Evolutionary conservation across 2,329 filamentous ascomycete species (phyloP).

Genomic region (Aspergillus tanneri): DNA sequence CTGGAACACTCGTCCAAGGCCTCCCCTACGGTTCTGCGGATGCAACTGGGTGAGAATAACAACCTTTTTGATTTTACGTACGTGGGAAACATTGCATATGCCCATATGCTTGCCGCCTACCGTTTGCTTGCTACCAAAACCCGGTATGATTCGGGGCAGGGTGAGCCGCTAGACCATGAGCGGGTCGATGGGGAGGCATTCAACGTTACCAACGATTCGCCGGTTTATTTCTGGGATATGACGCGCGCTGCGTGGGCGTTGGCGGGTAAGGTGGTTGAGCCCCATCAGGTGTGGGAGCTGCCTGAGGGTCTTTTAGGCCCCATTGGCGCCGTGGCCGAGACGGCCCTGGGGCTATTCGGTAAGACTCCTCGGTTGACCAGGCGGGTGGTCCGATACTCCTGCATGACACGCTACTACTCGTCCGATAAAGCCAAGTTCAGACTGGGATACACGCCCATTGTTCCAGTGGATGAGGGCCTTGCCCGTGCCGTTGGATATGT

Average conservation of each 20-base stretch:
- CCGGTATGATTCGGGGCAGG: conserved; percentile 47
- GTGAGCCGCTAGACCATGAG: conserved; percentile 67
- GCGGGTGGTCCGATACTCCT: conserved; percentile 48
- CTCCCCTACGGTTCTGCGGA: conserved; percentile 61
- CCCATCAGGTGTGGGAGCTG: conserved; percentile 42
- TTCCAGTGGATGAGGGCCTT: conserved; percentile 48
- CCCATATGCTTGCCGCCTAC: conserved; percentile 76
- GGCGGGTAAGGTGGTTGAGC: conserved; percentile 46
- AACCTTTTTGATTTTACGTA: conserved; percentile 73
- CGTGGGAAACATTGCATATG: conserved; percentile 69
- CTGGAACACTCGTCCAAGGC: conserved; percentile 66
- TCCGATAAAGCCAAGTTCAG: conserved; percentile 48
- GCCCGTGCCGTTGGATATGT: conserved; percentile 47
- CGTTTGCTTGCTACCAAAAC: conserved; percentile 64
- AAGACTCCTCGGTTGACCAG: conserved; percentile 48
- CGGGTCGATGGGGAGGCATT: conserved; percentile 81
- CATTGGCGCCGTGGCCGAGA: conserved; percentile 45
- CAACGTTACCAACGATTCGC: conserved; percentile 85
- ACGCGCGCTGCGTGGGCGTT: conserved; percentile 71
- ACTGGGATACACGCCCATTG: conserved; percentile 47
- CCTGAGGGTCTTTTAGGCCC: conserved; percentile 41
- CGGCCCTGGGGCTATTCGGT: conserved; percentile 44
- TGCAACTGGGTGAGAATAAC: conserved; percentile 75
- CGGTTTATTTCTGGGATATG: conserved; percentile 90
- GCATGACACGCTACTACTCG: conserved; percentile 50